phyloP scores from a whole-genome alignment of 164 flowering plant species.

The Aristolochia contorta region DNA sequence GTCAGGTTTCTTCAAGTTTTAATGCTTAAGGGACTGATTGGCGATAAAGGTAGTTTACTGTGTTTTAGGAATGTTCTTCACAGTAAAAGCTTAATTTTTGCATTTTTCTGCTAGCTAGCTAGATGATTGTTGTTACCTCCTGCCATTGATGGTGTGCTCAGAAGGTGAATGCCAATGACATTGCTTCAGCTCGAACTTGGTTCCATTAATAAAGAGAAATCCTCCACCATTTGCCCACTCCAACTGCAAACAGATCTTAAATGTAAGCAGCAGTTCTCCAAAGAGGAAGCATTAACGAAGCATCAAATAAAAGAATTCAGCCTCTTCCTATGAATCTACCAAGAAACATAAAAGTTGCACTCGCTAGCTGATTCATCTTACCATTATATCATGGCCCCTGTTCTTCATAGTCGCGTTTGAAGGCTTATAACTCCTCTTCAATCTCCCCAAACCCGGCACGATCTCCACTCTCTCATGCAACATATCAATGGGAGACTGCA shows the following conservation, averaged over 20 bases:
- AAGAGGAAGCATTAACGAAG: too few species aligned
- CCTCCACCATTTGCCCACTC: constrained; percentile 30
- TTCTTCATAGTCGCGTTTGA: constrained; percentile 32
- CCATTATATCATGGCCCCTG: constrained; percentile 55
- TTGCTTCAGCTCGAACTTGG: constrained; percentile 26
- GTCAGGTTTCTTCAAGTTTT: too few species aligned
- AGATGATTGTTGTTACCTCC: constrained; percentile 15
- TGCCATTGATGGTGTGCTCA: constrained; percentile 44
- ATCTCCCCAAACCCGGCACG: constrained; percentile 21
- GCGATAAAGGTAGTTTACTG: too few species aligned
- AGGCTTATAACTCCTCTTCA: constrained; percentile 30
- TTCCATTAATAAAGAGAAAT: constrained; percentile 27
- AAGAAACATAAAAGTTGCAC: too few species aligned
- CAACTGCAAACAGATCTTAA: constrained; percentile 19
- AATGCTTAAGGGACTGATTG: too few species aligned
- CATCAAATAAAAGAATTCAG: not conserved
- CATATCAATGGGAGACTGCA: constrained; percentile 71
- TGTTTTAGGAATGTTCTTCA: not conserved
- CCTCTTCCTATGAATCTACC: too few species aligned
- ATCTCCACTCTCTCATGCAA: constrained; percentile 30
- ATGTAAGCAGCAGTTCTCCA: not conserved
- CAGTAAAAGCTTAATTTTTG: too few species aligned
- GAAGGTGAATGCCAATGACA: constrained; percentile 55
- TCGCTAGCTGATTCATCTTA: too few species aligned
- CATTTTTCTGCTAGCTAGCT: too few species aligned